Evolutionary conservation across 2,329 filamentous ascomycete species (phyloP).

Genomic region (Aspergillus jensenii): DNA sequence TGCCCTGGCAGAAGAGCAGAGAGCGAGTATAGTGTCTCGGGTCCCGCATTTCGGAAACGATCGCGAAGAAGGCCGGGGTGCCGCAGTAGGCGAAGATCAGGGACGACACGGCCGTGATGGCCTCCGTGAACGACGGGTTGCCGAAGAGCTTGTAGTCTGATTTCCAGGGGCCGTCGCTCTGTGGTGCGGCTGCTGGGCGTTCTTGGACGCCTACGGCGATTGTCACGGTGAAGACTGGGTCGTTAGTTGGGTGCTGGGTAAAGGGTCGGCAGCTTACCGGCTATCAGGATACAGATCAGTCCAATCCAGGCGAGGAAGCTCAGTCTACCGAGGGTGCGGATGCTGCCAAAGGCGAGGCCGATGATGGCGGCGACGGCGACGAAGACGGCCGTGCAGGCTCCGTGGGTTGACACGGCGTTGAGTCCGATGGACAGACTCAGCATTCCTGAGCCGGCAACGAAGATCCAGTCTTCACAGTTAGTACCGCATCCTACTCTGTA

Average conservation of each 20-base stretch:
- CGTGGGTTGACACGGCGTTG: conserved; percentile 44
- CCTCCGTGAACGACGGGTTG: conserved; percentile 26
- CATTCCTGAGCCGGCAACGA: conserved; percentile 44
- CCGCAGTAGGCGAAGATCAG: conserved; percentile 32
- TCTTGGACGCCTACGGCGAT: conserved; percentile 33
- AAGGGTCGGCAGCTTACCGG: conserved; percentile 13
- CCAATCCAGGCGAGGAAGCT: conserved; percentile 39
- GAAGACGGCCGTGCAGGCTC: conserved; percentile 28
- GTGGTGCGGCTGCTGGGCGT: conserved; percentile 34
- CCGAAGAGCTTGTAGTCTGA: conserved; percentile 29
- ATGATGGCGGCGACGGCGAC: conserved; percentile 25
- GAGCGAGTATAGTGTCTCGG: conserved; percentile 32
- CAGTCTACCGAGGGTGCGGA: conserved; percentile 35
- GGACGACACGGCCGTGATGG: conserved; percentile 30
- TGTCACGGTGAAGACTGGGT: conserved; percentile 22
- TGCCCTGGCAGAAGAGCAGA: conserved; percentile 31
- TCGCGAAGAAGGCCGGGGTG: conserved; percentile 33
- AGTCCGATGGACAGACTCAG: conserved; percentile 42
- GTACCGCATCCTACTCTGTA: background rate
- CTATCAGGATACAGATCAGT: conserved; percentile 17
- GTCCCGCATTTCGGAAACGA: conserved; percentile 41
- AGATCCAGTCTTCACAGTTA: conserved; percentile 29
- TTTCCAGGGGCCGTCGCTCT: conserved; percentile 23
- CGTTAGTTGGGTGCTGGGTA: background rate
- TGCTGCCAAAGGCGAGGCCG: conserved; percentile 28